Conservation (phyloP, 495 filamentous ascomycete species). For the Glonium stellatum region DNA sequence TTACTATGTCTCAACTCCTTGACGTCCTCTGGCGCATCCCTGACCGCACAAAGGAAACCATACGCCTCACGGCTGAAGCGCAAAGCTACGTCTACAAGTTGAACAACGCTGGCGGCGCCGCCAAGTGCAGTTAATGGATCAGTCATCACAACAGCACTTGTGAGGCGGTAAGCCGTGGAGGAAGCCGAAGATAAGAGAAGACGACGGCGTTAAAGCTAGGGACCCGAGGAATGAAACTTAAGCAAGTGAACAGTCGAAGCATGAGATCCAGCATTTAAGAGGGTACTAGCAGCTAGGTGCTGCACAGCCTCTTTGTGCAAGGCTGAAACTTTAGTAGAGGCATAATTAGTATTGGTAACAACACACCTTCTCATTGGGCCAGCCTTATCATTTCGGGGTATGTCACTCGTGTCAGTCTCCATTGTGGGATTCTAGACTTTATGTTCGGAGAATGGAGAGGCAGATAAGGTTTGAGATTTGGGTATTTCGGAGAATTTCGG, state of each 20-base stretch:
- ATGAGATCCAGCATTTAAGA: neutral
- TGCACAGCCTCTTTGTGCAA: neutral
- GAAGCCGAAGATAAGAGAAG: neutral
- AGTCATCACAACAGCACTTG: neutral
- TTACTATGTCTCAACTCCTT: constrained; percentile 2
- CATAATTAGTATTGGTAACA: too few species aligned
- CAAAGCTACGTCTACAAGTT: constrained; percentile 12
- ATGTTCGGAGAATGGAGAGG: too few species aligned
- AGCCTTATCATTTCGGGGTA: too few species aligned
- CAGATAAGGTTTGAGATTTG: too few species aligned
- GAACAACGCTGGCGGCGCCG: constrained; percentile 4
- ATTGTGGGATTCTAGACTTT: too few species aligned
- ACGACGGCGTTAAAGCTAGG: neutral
- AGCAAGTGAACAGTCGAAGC: neutral
- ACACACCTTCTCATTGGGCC: too few species aligned
- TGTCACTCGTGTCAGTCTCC: too few species aligned
- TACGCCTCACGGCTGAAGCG: constrained; percentile 6
- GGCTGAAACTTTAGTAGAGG: neutral
- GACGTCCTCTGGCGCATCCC: constrained; percentile 8
- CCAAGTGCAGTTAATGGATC: neutral
- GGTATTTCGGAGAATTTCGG: too few species aligned
- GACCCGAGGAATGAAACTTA: neutral
- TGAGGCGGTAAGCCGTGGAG: neutral
- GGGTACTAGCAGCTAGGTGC: too few species aligned
- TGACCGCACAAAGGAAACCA: constrained; percentile 5